A percentile compares a stretch with the other conserved stretches of the same genome.
Evolutionary conservation across 768 basidiomycete species (phyloP).

Genomic region (Scleroderma bovista): DNA sequence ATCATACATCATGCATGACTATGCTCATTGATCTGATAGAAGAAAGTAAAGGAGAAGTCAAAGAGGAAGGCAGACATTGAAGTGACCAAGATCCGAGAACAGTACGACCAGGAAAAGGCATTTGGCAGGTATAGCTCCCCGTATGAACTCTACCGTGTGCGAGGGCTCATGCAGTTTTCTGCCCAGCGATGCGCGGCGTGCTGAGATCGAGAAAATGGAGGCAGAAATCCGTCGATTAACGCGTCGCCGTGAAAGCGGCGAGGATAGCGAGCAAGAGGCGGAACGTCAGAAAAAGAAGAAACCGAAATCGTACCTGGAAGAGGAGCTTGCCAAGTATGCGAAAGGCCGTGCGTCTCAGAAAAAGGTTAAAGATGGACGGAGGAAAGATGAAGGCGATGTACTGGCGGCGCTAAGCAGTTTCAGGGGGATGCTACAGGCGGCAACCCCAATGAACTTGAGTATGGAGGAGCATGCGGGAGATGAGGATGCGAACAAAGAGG

Average conservation of each 20-base stretch:
- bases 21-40: not conserved
- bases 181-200: conserved; percentile 55
- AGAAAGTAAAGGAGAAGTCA: conserved; percentile 18
- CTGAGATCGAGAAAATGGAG: conserved; percentile 85
- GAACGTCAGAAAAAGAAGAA: conserved; percentile 54
- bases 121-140: conserved; percentile 46
- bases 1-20: not conserved
- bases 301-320: conserved; percentile 63
- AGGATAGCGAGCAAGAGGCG: conserved; percentile 60
- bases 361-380: conserved; percentile 47
- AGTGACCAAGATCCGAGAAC: conserved; percentile 66
- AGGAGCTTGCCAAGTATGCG: conserved; percentile 78
- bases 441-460: conserved; percentile 30
- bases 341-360: conserved; percentile 55
- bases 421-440: conserved; percentile 56
- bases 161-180: not conserved
- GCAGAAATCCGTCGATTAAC: conserved; percentile 77
- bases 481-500: conserved; percentile 12
- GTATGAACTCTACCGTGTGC: conserved; percentile 1
- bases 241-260: conserved; percentile 48
- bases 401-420: conserved; percentile 66
- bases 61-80: conserved; percentile 31
- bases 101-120: conserved; percentile 67
- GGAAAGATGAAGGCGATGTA: conserved; percentile 68
- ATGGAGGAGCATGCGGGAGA: conserved; percentile 4